phyloP scores from a whole-genome alignment of 2,329 filamentous ascomycete genomes.

The Coleophoma cylindrospora region DNA sequence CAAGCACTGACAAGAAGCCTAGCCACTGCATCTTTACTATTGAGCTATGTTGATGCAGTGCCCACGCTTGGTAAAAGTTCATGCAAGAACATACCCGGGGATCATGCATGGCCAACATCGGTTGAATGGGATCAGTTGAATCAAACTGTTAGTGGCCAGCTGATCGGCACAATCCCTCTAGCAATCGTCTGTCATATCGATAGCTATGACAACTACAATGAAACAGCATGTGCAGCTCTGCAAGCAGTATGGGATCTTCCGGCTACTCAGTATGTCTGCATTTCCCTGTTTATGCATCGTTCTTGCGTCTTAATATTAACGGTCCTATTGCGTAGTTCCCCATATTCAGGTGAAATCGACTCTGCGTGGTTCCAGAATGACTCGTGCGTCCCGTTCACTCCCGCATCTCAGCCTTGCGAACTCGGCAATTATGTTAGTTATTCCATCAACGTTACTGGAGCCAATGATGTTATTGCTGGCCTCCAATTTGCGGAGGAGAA shows the following conservation, averaged over 20 bases:
- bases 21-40: too few species aligned
- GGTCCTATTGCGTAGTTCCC: slow-evolving; percentile 31
- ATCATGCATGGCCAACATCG: slow-evolving; percentile 9
- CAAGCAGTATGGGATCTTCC: slow-evolving; percentile 5
- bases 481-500: slow-evolving; percentile 28
- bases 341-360: background rate
- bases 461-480: slow-evolving; percentile 4
- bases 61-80: too few species aligned
- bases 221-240: slow-evolving; percentile 4
- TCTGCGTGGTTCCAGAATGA: background rate
- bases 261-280: slow-evolving; percentile 2
- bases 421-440: slow-evolving; percentile 8
- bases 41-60: too few species aligned
- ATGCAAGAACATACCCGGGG: slow-evolving; percentile 5
- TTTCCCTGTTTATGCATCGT: background rate
- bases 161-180: slow-evolving; percentile 10
- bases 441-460: slow-evolving; percentile 13
- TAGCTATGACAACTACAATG: slow-evolving; percentile 3
- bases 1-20: too few species aligned
- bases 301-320: background rate
- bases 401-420: background rate
- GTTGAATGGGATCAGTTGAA: slow-evolving; percentile 12
- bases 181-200: slow-evolving; percentile 9
- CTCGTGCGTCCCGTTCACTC: slow-evolving; percentile 1
- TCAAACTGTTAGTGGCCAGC: slow-evolving; percentile 7